phyloP scores from a whole-genome alignment of 371 early-diverging fungal genomes.

The Mucor ambiguus region DNA sequence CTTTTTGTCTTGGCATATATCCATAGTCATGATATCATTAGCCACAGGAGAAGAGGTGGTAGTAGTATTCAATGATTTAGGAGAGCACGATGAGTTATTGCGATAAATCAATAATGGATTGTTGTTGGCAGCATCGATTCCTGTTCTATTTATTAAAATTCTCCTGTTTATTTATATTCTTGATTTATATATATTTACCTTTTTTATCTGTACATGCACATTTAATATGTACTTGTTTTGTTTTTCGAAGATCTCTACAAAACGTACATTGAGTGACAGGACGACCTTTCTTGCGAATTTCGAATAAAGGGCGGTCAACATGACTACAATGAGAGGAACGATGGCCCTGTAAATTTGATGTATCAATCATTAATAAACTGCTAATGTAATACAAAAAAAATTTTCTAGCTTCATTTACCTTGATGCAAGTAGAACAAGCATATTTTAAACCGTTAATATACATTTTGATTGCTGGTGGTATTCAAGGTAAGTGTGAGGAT shows the following conservation, averaged over 20 bases:
- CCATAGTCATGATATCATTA: slow-evolving; percentile 7
- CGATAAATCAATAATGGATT: slow-evolving; percentile 20
- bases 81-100: slow-evolving; percentile 5
- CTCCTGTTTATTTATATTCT: not conserved
- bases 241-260: slow-evolving; percentile 77
- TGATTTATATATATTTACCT: slow-evolving; percentile 25
- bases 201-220: slow-evolving; percentile 66
- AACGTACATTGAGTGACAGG: slow-evolving; percentile 78
- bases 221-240: slow-evolving; percentile 76
- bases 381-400: slow-evolving; percentile 8
- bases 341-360: slow-evolving; percentile 52
- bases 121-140: slow-evolving; percentile 7
- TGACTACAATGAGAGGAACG: slow-evolving; percentile 67
- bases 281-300: slow-evolving; percentile 78
- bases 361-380: slow-evolving; percentile 3
- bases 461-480: slow-evolving; percentile 15
- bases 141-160: not conserved
- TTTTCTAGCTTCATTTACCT: slow-evolving; percentile 21
- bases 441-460: slow-evolving; percentile 43
- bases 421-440: slow-evolving; percentile 43
- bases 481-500: not conserved
- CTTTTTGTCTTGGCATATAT: slow-evolving; percentile 20
- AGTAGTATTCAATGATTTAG: not conserved
- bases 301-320: slow-evolving; percentile 66
- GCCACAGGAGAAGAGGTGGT: not conserved